Evolutionary conservation across 345 rosid genomes (phyloP), one percentile per base, ranked within the genome.

Genomic region (Citrus inodora): DNA sequence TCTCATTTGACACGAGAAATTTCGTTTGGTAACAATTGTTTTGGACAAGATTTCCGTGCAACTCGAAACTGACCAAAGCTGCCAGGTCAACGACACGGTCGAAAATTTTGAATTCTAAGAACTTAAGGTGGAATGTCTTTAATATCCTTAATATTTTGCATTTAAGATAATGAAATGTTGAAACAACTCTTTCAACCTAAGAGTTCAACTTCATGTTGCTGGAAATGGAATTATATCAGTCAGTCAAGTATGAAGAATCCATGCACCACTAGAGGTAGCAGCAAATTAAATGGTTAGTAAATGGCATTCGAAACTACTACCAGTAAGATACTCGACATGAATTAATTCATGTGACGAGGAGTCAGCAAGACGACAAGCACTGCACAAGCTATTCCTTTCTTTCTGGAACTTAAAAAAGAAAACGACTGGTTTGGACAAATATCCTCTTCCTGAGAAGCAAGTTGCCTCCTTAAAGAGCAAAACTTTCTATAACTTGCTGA

Each of bases 401-500:
- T 42, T 37, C 61, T 68, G 30, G 11, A 48, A 69, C 6, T 7
- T 6, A 27, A 22, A 55, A 37, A 40, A 24, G 32, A 40, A 25
- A 17, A 9, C 3, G 0, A 21, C 17, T 32, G 53, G 75, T 61
- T 64, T 56, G 74, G 64, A 46, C 24, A n/a, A n/a, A 48, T 38
- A 28, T 62, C 76, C 46, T 62, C 5, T 35, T 64, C 76, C 1
- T 8, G 37, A 64, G 70, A 33, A 28, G 58, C 58, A 64, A 72
- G 72, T 38, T 25, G 51, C 62, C 33, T 74, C 71, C 62, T 35
- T 58, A n/a, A 9, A 55, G 32, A 35, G 68, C 61, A 73, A 53
- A 66, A 46, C 27, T 38, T 59, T 73, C 78, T 64, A 56, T 64
- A 69, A 64, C 83, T 82, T 82, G 66, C 59, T 40, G 27, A 85